A percentile compares a stretch with the other conserved stretches of the same genome.
Conservation (phyloP, 108 stramenopile genomes). For the Aurantiochytrium sp. region DNA sequence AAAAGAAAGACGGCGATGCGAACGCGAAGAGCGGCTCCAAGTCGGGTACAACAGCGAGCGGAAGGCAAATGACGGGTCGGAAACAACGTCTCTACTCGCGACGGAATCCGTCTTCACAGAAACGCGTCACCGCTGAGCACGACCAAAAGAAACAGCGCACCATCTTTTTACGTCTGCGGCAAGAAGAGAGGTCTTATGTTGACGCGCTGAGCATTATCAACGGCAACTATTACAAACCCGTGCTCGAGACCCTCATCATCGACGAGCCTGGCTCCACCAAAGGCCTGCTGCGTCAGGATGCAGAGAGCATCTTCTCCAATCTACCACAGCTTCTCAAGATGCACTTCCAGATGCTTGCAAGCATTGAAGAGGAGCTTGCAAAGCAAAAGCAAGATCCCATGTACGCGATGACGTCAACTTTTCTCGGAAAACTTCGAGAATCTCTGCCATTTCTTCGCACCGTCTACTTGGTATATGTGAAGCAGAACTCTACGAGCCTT, state of each 20-base stretch:
- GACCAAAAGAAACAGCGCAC: slow-evolving; percentile 5
- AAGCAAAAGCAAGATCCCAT: background rate
- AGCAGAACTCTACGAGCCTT: background rate
- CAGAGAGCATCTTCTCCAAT: background rate
- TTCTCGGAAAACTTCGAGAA: background rate
- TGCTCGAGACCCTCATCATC: background rate
- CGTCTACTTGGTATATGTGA: background rate
- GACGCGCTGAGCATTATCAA: slow-evolving; percentile 3
- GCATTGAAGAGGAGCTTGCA: background rate
- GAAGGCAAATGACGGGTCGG: background rate
- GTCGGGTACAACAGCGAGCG: background rate
- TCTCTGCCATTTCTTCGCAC: background rate
- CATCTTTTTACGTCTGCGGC: background rate
- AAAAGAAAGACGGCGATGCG: background rate
- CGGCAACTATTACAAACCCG: background rate
- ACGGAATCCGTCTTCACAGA: background rate
- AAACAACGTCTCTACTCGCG: background rate
- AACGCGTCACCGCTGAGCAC: background rate
- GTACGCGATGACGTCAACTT: background rate
- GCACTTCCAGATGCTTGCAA: background rate
- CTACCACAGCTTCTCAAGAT: background rate
- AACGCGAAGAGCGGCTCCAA: background rate
- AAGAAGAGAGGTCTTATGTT: background rate
- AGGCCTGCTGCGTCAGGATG: background rate
- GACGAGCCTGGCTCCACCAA: background rate